Conservation (phyloP, 129 eudicot species). For the Chrysanthemum makinoi region DNA sequence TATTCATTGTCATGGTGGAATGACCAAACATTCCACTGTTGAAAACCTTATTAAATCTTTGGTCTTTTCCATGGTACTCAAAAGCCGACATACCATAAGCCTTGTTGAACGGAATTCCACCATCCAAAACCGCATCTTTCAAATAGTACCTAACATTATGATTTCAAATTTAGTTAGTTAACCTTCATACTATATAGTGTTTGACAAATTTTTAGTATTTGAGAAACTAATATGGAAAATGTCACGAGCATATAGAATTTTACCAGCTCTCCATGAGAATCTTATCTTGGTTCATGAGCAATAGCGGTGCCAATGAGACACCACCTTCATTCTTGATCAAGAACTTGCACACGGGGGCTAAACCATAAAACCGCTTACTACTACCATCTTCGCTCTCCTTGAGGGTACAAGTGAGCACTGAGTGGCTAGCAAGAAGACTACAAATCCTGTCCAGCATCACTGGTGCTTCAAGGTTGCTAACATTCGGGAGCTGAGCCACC, state of each 20-base stretch:
- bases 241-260: neutral
- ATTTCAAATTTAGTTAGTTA: neutral
- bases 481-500: constrained; percentile 30
- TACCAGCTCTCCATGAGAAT: constrained; percentile 83
- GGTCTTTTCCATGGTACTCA: constrained; percentile 68
- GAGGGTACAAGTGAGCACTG: constrained; percentile 41
- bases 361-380: constrained; percentile 68
- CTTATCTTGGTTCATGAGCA: constrained; percentile 92
- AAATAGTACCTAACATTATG: constrained; percentile 50
- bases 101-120: constrained; percentile 76
- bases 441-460: constrained; percentile 38
- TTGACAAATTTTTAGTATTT: no score
- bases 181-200: no score
- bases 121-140: constrained; percentile 71
- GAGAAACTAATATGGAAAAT: no score
- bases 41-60: constrained; percentile 59
- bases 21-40: constrained; percentile 67
- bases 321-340: constrained; percentile 81
- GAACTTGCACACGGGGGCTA: constrained; percentile 83
- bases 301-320: constrained; percentile 64
- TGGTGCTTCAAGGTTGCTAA: constrained; percentile 36
- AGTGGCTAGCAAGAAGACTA: constrained; percentile 37
- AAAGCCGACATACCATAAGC: constrained; percentile 74
- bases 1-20: constrained; percentile 62
- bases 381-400: constrained; percentile 38